Evolutionary conservation across 345 rosid species (phyloP).

Genomic region (Cardamine resedifolia): DNA sequence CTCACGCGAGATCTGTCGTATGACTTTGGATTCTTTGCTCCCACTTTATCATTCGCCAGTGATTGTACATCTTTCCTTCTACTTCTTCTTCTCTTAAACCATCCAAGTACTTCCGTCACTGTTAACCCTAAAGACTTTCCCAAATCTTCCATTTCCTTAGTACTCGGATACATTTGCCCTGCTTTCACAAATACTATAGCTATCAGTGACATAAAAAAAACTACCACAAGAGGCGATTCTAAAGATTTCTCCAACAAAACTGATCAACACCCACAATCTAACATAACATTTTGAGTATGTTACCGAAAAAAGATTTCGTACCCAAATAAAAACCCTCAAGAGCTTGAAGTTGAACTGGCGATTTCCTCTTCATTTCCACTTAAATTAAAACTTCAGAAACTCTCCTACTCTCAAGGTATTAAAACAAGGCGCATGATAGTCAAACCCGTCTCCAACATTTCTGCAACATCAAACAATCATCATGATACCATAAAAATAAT

Average conservation of each 20-base stretch:
- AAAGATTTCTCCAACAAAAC: not conserved
- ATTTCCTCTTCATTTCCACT: conserved; percentile 63
- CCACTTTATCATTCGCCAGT: conserved; percentile 19
- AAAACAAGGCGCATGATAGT: conserved; percentile 9
- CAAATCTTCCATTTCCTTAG: conserved; percentile 51
- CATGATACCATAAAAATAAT: not conserved
- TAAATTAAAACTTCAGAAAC: not conserved
- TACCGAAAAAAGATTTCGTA: conserved; percentile 5
- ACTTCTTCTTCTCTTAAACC: conserved; percentile 80
- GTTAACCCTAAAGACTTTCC: conserved; percentile 63
- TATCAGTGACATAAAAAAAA: not conserved
- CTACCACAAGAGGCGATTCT: not conserved
- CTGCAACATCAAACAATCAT: conserved; percentile 30
- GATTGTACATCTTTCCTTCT: conserved; percentile 39
- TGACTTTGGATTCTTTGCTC: conserved; percentile 13
- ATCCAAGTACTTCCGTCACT: conserved; percentile 62
- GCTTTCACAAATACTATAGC: conserved; percentile 27
- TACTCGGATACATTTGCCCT: conserved; percentile 66
- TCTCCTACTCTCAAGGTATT: not conserved
- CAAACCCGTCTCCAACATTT: conserved; percentile 30
- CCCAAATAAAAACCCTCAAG: conserved; percentile 70
- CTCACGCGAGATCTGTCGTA: conserved; percentile 10
- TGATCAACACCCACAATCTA: not conserved
- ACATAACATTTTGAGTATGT: not conserved
- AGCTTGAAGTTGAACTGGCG: conserved; percentile 65